Conservation (phyloP, 768 basidiomycete species). For the Butyriboletus loyo region DNA sequence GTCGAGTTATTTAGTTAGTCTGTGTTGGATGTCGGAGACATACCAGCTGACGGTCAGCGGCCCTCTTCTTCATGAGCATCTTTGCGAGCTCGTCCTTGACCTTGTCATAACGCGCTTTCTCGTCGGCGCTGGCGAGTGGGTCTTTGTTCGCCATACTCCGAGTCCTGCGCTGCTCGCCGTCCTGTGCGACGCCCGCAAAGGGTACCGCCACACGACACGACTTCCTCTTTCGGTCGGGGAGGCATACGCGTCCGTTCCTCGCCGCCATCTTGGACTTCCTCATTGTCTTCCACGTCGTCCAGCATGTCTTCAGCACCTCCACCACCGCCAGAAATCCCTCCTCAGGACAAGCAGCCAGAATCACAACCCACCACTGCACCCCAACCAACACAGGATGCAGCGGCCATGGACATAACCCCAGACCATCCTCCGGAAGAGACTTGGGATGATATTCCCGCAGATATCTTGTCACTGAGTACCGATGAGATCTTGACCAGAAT, state of each 20-base stretch:
- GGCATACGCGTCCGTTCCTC: conserved; percentile 25
- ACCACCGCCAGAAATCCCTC: conserved; percentile 42
- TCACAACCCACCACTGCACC: conserved; percentile 28
- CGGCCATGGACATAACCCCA: conserved; percentile 71
- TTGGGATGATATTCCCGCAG: conserved; percentile 90
- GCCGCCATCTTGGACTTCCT: neutral
- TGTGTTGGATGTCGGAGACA: conserved; percentile 19
- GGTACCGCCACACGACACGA: conserved; percentile 3
- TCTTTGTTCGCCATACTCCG: conserved; percentile 38
- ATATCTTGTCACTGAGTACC: conserved; percentile 70
- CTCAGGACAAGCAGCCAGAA: conserved; percentile 51
- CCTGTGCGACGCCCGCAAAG: neutral
- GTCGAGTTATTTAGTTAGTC: neutral
- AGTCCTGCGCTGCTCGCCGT: neutral
- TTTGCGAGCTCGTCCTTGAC: conserved; percentile 73
- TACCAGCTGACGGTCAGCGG: conserved; percentile 75
- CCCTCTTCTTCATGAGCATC: conserved; percentile 72
- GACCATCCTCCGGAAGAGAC: conserved; percentile 73
- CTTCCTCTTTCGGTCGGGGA: conserved; percentile 26
- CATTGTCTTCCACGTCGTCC: conserved; percentile 3
- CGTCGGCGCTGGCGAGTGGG: conserved; percentile 52
- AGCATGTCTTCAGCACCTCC: conserved; percentile 59
- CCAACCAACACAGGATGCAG: conserved; percentile 34
- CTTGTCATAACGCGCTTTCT: conserved; percentile 66
- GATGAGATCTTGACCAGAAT: conserved; percentile 90